A percentile compares a stretch with the other conserved stretches of the same genome.
phyloP scores from a whole-genome alignment of 805 yeast genomes.

The Candida parachauliodes region DNA sequence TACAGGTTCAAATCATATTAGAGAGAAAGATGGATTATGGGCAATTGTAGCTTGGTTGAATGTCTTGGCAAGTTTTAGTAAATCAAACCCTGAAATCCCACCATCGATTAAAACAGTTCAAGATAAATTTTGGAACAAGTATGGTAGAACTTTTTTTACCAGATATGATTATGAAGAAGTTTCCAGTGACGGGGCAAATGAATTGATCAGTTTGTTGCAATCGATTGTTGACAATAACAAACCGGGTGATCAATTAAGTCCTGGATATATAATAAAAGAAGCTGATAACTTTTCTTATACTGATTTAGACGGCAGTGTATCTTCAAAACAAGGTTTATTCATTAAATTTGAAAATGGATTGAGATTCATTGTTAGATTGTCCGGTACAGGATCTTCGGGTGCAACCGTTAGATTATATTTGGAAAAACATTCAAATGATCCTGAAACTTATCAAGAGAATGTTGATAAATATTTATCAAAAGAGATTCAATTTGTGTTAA shows the following conservation, averaged over 20 bases:
- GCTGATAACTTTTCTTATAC: constrained; percentile 90
- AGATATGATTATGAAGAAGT: constrained; percentile 92
- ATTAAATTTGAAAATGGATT: constrained; percentile 79
- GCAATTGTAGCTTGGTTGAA: constrained; percentile 97
- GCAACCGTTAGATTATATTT: constrained; percentile 92
- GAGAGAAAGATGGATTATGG: constrained; percentile 98
- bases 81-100: constrained; percentile 48
- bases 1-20: constrained; percentile 94
- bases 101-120: constrained; percentile 75
- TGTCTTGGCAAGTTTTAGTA: constrained; percentile 79
- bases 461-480: constrained; percentile 68
- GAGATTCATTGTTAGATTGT: constrained; percentile 82
- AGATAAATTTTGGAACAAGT: constrained; percentile 79
- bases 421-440: constrained; percentile 74
- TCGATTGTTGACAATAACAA: constrained; percentile 25
- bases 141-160: constrained; percentile 96
- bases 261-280: constrained; percentile 55
- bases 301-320: constrained; percentile 90
- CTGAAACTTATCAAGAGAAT: constrained; percentile 40
- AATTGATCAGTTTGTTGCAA: constrained; percentile 51
- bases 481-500: constrained; percentile 60
- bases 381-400: constrained; percentile 97
- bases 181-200: constrained; percentile 66
- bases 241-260: constrained; percentile 48
- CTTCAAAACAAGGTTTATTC: constrained; percentile 82